These are phyloP conservation scores for Quercus rubra DNA, from an alignment of 306 rosid species.

Conservation along the genomic window DNA sequence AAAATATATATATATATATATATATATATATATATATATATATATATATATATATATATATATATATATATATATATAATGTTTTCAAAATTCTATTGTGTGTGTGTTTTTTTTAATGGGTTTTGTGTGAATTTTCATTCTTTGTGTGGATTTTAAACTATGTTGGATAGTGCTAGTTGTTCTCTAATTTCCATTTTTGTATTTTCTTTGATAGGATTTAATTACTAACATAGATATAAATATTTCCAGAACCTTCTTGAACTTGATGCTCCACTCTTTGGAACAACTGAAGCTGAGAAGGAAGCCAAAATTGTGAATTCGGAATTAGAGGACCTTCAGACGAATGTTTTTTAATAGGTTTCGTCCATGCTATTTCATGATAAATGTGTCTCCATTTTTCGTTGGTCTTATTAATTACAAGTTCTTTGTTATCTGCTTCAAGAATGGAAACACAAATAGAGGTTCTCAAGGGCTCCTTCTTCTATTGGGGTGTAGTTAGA, in stretches of 20 bases:
- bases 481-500: conserved; percentile 4
- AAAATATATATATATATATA: too few relatives aligned
- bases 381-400: background rate
- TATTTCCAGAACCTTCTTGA: conserved; percentile 68
- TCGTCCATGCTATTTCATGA: background rate
- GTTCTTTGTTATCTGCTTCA: background rate
- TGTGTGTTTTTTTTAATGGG: too few relatives aligned
- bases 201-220: background rate
- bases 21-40: too few relatives aligned
- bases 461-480: conserved; percentile 6
- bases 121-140: too few relatives aligned
- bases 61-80: too few relatives aligned
- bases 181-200: background rate
- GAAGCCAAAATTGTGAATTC: conserved; percentile 44
- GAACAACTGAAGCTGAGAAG: conserved; percentile 45
- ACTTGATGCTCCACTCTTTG: conserved; percentile 63
- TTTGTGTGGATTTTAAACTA: background rate
- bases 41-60: too few relatives aligned
- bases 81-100: too few relatives aligned
- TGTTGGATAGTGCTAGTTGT: background rate
- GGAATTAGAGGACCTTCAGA: conserved; percentile 50
- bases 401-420: background rate
- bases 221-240: background rate
- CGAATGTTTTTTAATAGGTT: conserved; percentile 60
- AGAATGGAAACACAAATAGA: conserved; percentile 12